Percentiles rank a stretch among this genome's conserved stretches.
Evolutionary conservation across 805 yeast species (phyloP).

Genomic region (Starmerella stellata): DNA sequence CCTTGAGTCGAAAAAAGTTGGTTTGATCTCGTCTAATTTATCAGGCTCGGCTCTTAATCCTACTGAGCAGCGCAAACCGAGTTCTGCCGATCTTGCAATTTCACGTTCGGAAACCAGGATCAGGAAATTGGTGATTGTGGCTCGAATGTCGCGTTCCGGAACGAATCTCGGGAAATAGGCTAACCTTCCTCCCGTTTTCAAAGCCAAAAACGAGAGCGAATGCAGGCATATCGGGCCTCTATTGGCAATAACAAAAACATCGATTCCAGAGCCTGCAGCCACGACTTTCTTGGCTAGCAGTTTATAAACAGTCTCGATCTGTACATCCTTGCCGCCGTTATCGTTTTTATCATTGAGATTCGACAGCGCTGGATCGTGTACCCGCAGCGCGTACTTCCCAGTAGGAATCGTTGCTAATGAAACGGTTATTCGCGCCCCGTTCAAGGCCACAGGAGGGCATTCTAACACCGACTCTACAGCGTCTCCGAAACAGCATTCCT

Average conservation of each 20-base stretch:
- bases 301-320: conserved; percentile 45
- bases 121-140: conserved; percentile 36
- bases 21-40: conserved; percentile 31
- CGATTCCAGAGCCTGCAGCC: conserved; percentile 49
- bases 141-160: conserved; percentile 49
- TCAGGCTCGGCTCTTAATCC: conserved; percentile 53
- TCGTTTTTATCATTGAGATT: background rate
- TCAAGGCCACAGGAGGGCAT: conserved; percentile 30
- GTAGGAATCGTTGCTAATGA: conserved; percentile 48
- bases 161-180: conserved; percentile 50
- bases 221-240: conserved; percentile 51
- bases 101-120: conserved; percentile 4
- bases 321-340: background rate
- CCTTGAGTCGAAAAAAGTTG: conserved; percentile 47
- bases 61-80: conserved; percentile 71
- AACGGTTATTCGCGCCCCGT: conserved; percentile 66
- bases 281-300: conserved; percentile 41
- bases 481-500: conserved; percentile 41
- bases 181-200: conserved; percentile 52
- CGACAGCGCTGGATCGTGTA: background rate
- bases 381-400: background rate
- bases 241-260: conserved; percentile 47
- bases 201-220: conserved; percentile 46
- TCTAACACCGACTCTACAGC: conserved; percentile 53
- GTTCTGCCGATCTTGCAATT: conserved; percentile 60